Evolutionary conservation across 2,329 filamentous ascomycete genomes (phyloP).

Genomic region (Sporothrix inflata): DNA sequence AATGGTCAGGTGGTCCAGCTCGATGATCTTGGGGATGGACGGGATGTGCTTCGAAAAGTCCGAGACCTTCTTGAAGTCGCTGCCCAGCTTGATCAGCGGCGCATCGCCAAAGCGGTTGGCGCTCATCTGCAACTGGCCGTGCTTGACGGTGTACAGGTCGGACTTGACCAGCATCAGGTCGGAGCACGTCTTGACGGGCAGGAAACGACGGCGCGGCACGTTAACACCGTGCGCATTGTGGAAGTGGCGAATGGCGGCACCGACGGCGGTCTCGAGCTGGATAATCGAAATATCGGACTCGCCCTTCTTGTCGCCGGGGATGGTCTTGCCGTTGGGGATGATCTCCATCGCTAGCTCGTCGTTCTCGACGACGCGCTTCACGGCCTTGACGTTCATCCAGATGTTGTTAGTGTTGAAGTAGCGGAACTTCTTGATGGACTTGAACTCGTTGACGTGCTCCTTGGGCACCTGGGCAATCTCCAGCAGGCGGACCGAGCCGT

Average conservation of each 20-base stretch:
- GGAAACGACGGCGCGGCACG: slow-evolving; percentile 94
- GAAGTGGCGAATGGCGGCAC: slow-evolving; percentile 98
- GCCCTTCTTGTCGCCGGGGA: slow-evolving; percentile 98
- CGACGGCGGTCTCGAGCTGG: slow-evolving; percentile 97
- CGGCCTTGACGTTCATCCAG: slow-evolving; percentile 96
- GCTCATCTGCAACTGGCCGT: slow-evolving; percentile 97
- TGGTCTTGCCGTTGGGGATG: slow-evolving; percentile 98
- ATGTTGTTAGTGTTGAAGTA: slow-evolving; percentile 99
- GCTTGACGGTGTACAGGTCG: slow-evolving; percentile 97
- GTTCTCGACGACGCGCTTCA: slow-evolving; percentile 98
- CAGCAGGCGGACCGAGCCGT: slow-evolving; percentile 92
- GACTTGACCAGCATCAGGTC: slow-evolving; percentile 99
- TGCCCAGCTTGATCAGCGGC: slow-evolving; percentile 96
- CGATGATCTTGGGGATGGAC: slow-evolving; percentile 86
- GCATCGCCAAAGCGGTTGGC: slow-evolving; percentile 94
- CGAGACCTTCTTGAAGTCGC: slow-evolving; percentile 99
- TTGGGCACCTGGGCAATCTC: slow-evolving; percentile 99
- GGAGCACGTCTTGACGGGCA: slow-evolving; percentile 99
- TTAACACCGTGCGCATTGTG: slow-evolving; percentile 98
- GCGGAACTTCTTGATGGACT: slow-evolving; percentile 99
- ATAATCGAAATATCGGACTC: slow-evolving; percentile 97
- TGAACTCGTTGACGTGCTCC: slow-evolving; percentile 99
- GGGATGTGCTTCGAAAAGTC: slow-evolving; percentile 89
- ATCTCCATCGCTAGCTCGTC: slow-evolving; percentile 99
- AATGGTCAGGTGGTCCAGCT: slow-evolving; percentile 94